These are phyloP conservation scores for Lactifluus pinguis DNA, from an alignment of 768 basidiomycete genomes.

Conservation along the genomic window DNA sequence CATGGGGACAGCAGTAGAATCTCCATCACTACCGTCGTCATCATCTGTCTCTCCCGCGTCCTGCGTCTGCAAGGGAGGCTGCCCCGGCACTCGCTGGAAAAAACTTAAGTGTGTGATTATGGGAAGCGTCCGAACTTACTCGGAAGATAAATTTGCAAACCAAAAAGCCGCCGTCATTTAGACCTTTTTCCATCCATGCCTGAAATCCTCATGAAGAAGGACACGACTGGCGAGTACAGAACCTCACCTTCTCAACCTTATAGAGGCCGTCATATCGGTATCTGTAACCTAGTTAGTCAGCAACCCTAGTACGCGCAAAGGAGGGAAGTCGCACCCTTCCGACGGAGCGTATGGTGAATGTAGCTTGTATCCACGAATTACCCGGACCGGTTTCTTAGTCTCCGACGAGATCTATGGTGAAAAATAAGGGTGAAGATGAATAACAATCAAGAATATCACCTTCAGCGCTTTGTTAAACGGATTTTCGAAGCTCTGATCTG, in stretches of 20 bases:
- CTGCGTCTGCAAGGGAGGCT: slow-evolving; percentile 32
- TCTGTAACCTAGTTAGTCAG: slow-evolving; percentile 27
- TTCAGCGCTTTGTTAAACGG: slow-evolving; percentile 59
- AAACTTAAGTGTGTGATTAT: background rate
- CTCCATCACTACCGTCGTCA: background rate
- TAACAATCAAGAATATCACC: slow-evolving; percentile 26
- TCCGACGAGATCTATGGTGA: slow-evolving; percentile 56
- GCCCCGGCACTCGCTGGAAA: slow-evolving; percentile 44
- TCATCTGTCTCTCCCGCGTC: background rate
- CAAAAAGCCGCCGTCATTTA: slow-evolving; percentile 56
- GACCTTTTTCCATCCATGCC: slow-evolving; percentile 70
- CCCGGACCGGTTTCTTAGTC: slow-evolving; percentile 74
- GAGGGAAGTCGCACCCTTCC: slow-evolving; percentile 47
- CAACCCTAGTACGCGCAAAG: background rate
- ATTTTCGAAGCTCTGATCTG: slow-evolving; percentile 74
- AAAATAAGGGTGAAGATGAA: background rate
- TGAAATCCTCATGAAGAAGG: slow-evolving; percentile 23
- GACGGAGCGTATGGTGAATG: slow-evolving; percentile 64
- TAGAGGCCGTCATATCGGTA: slow-evolving; percentile 93
- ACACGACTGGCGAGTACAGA: background rate
- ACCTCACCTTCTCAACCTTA: slow-evolving; percentile 54
- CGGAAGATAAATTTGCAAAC: slow-evolving; percentile 86
- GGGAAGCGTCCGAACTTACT: slow-evolving; percentile 32
- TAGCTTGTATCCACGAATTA: slow-evolving; percentile 79
- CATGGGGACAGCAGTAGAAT: background rate